Evolutionary conservation across 805 yeast genomes (phyloP), one percentile per base, ranked within the genome.

Genomic region (Millerozyma miso): DNA sequence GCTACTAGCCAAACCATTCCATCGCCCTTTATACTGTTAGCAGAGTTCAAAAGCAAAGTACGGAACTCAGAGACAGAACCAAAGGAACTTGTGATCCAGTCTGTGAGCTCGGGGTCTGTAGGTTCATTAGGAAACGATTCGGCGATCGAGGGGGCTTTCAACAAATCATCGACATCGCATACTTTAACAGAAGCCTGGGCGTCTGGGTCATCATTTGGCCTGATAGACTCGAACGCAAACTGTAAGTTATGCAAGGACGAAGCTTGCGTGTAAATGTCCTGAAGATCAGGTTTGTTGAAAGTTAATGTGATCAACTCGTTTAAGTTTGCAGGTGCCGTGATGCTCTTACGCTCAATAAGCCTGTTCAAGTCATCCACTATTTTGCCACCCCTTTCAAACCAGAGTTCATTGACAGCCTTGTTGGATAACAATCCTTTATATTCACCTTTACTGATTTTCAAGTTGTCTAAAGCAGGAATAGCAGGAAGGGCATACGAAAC

Each of bases 1-100:
- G 91, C 95, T 17, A 89, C 83, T 15, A 93, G 69, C 93, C 97
- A 93, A 8, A 90, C 85, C 63, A 76, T 81, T 3, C 99, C 99
- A 62, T 88, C 91, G 39, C 98, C 97, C 47, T 83, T 80, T 47
- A 88, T 77, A 3, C 84, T 76, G 39, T 71, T 65, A 8, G 91
- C 88, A 1, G 93, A 80, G 44, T 79, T 76, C 45, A 86, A 57
- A 35, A 93, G 62, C 37, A 87, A 73, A 1, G 85, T 78, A 52
- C 85, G 76, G 59, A 93, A 83, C 59, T 88, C 95, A 13, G 75
- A 78, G 7, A 88, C 48, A 0, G 90, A 80, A 4, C 96, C 96
- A 63, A 89, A 89, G 2, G 83, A 77, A 34, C 71, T 66, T 16
- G 65, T 63, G 19, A 87, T 70, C 66, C 85, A 77, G 19, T 66